These are phyloP conservation scores for Ceratocystis cacaofunesta DNA, from an alignment of 2,329 filamentous ascomycete genomes.

Conservation along the genomic window DNA sequence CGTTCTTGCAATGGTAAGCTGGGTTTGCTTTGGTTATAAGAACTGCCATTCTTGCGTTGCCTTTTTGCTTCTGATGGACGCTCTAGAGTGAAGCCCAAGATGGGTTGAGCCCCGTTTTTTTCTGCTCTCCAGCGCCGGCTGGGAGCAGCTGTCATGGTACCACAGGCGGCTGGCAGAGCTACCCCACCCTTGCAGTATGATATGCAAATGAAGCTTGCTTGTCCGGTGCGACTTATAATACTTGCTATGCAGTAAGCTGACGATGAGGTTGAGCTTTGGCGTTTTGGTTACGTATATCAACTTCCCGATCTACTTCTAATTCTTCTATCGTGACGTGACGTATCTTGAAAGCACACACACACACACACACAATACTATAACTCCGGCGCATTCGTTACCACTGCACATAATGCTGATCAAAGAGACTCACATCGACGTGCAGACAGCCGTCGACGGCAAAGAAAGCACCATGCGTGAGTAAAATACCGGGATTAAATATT, in stretches of 20 bases:
- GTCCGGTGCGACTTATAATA: too few species aligned
- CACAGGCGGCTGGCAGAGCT: neutral
- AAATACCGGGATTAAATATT: neutral
- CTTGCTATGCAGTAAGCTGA: too few species aligned
- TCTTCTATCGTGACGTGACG: neutral
- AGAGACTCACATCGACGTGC: constrained; percentile 37
- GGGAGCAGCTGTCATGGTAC: neutral
- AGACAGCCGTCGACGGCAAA: constrained; percentile 37
- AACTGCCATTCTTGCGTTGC: neutral
- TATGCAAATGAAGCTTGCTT: neutral
- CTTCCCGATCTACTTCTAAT: neutral
- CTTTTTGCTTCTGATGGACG: neutral
- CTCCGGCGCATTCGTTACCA: too few species aligned
- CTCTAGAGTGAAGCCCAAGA: neutral
- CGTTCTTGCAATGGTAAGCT: too few species aligned
- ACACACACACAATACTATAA: too few species aligned
- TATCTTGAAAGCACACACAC: neutral
- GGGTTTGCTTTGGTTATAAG: neutral
- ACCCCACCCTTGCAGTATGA: neutral
- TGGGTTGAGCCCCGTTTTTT: neutral
- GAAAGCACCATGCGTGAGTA: constrained; percentile 38
- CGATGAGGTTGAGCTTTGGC: too few species aligned
- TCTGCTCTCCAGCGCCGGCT: neutral
- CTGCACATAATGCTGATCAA: constrained; percentile 35
- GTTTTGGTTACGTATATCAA: too few species aligned